Conservation (phyloP, 805 yeast genomes). For the Metschnikowia rubicola region DNA sequence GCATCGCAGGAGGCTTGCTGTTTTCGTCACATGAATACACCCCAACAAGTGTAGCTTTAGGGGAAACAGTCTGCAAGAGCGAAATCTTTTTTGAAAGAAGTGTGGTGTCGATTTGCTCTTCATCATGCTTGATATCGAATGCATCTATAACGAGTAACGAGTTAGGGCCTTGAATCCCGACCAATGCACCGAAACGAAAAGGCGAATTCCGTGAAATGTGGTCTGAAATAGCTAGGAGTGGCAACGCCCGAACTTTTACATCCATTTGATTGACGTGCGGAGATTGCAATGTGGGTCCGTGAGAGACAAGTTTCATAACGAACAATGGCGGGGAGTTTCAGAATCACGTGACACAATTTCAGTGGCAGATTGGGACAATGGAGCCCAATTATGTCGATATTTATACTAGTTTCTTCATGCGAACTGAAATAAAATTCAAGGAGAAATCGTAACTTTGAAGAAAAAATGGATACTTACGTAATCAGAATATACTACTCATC, state of each 20-base stretch:
- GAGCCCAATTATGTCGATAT: too few relatives aligned
- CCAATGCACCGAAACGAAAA: constrained; percentile 25
- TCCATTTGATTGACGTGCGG: neutral
- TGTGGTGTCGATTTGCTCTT: constrained; percentile 20
- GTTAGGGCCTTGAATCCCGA: constrained; percentile 20
- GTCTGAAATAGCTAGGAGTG: constrained; percentile 31
- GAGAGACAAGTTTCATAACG: too few relatives aligned
- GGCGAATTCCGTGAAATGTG: constrained; percentile 22
- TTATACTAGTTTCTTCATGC: too few relatives aligned
- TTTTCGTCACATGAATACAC: constrained; percentile 22
- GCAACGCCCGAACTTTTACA: constrained; percentile 22
- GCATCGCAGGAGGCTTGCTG: constrained; percentile 1
- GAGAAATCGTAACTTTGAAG: too few relatives aligned
- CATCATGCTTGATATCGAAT: constrained; percentile 26
- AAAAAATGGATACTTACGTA: too few relatives aligned
- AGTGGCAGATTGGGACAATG: too few relatives aligned
- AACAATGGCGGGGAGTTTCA: too few relatives aligned
- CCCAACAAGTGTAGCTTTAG: constrained; percentile 29
- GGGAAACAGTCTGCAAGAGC: constrained; percentile 28
- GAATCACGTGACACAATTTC: too few relatives aligned
- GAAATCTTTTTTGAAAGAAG: constrained; percentile 25
- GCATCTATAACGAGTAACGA: constrained; percentile 21
- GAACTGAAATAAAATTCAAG: too few relatives aligned
- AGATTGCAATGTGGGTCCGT: too few relatives aligned
- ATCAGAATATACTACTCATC: too few relatives aligned